Evolutionary conservation across 192 early-diverging fungal species (phyloP), one percentile per base, ranked within the genome.

Genomic region (Oehlia diaphana): DNA sequence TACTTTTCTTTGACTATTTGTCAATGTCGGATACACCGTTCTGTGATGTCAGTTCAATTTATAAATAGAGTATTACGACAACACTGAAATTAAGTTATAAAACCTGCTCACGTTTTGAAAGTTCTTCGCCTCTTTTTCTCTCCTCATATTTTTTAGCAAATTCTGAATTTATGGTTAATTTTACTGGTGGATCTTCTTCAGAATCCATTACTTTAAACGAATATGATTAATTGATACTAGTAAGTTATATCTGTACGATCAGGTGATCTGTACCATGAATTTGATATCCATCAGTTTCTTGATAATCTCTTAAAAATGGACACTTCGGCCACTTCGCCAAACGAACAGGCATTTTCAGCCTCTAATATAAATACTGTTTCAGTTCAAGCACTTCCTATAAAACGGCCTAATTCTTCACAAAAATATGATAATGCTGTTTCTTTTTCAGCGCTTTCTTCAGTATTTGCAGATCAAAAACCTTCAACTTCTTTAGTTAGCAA

Each of bases 131-230:
- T 61, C 87, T 87, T 79, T 95, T 95, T 37, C 81, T 84, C 16
- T 86, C 63, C 63, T 92, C 92, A 81, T 92, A 94, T 74, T 89
- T 88, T 65, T 87, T 79, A 63, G 94, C 94, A 84, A 87, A 88
- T 31, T 82, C 71, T 70, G 84, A 75, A 74, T 88, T 88, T 63
- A 88, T 86, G 7, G 61, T 86, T 53, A 87, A 64, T 44, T 82
- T 58, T 47, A 87, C 39, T 23, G 78, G 39, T 42, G 39, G 72
- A 53, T 84, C 83, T 63, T 84, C 83, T 63, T 81, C 82, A 61
- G 21, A 44, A 47, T 39, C 21, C 37, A 50, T 47, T 50, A 9
- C 19, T 44, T 23, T 72, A 19, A 4, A 16, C 2, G 19, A 4
- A 53, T 2, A 50, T 14, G 16, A 50, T 50, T 58, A 19, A 5